Evolutionary conservation across 73 alveolate species (phyloP).

Genomic region (Halteria grandinella): DNA sequence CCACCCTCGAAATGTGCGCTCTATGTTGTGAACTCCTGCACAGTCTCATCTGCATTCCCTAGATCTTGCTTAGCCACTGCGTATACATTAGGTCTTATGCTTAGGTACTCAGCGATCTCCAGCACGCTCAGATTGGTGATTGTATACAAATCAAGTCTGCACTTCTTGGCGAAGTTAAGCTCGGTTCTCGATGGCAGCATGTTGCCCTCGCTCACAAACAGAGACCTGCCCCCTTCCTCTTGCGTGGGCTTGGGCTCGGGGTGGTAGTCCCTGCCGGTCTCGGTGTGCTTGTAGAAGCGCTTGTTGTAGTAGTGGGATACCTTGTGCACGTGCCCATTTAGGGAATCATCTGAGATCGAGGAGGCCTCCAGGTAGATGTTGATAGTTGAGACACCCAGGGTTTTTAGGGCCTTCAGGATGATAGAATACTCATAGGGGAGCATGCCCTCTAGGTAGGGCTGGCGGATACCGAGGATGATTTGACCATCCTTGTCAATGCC

Average conservation of each 20-base stretch:
- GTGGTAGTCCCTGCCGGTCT: not conserved
- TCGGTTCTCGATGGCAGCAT: slow-evolving; percentile 47
- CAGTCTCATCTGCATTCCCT: not conserved
- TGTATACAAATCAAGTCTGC: slow-evolving; percentile 31
- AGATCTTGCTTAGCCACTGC: slow-evolving; percentile 40
- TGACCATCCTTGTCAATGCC: not conserved
- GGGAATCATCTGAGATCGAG: not conserved
- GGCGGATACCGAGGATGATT: not conserved
- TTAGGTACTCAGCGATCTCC: slow-evolving; percentile 24
- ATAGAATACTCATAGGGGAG: slow-evolving; percentile 44
- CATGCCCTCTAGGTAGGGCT: slow-evolving; percentile 42
- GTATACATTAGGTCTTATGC: not conserved
- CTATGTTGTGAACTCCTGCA: not conserved
- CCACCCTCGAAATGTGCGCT: not conserved
- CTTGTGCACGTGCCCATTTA: not conserved
- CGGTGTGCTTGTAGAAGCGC: slow-evolving; percentile 35
- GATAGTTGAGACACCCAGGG: not conserved
- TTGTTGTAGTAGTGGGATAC: slow-evolving; percentile 18
- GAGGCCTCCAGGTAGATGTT: slow-evolving; percentile 35
- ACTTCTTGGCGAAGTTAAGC: slow-evolving; percentile 13
- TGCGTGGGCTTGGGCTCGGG: not conserved
- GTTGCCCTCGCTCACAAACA: slow-evolving; percentile 27
- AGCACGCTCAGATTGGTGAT: slow-evolving; percentile 38
- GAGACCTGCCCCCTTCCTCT: not conserved
- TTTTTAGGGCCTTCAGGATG: slow-evolving; percentile 4